Evolutionary conservation across 2,329 filamentous ascomycete genomes (phyloP).

Genomic region (Pseudopyrenochaeta lycopersici): DNA sequence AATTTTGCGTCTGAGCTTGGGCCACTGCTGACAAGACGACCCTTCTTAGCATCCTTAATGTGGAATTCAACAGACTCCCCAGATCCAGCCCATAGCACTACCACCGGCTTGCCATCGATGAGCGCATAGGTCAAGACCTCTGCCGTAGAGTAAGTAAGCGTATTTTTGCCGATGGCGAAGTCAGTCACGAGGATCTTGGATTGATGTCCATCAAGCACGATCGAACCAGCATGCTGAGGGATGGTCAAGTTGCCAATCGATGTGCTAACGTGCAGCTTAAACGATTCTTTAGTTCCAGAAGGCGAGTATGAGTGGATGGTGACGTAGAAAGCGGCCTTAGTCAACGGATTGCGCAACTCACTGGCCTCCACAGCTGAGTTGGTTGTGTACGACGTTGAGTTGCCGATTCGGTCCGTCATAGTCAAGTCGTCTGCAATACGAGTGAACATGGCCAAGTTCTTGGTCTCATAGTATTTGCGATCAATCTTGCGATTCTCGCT

Average conservation of each 20-base stretch:
- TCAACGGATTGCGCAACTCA: conserved; percentile 68
- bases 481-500: conserved; percentile 66
- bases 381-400: conserved; percentile 61
- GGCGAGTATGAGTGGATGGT: conserved; percentile 64
- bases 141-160: conserved; percentile 62
- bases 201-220: conserved; percentile 68
- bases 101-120: conserved; percentile 46
- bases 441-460: conserved; percentile 68
- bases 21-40: conserved; percentile 49
- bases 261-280: conserved; percentile 65
- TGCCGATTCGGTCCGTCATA: conserved; percentile 60
- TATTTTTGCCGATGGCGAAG: conserved; percentile 64
- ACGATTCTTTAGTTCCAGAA: conserved; percentile 60
- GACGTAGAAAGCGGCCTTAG: conserved; percentile 67
- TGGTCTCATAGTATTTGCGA: conserved; percentile 70
- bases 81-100: conserved; percentile 51
- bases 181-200: conserved; percentile 70
- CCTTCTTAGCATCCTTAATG: conserved; percentile 48
- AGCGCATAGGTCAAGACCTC: conserved; percentile 60
- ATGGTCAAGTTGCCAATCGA: conserved; percentile 64
- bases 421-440: conserved; percentile 66
- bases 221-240: conserved; percentile 58
- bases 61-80: conserved; percentile 55
- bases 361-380: conserved; percentile 63
- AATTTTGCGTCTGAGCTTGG: conserved; percentile 56